Evolutionary conservation across 2,329 filamentous ascomycete species (phyloP).

Genomic region (Fusarium sp.): DNA sequence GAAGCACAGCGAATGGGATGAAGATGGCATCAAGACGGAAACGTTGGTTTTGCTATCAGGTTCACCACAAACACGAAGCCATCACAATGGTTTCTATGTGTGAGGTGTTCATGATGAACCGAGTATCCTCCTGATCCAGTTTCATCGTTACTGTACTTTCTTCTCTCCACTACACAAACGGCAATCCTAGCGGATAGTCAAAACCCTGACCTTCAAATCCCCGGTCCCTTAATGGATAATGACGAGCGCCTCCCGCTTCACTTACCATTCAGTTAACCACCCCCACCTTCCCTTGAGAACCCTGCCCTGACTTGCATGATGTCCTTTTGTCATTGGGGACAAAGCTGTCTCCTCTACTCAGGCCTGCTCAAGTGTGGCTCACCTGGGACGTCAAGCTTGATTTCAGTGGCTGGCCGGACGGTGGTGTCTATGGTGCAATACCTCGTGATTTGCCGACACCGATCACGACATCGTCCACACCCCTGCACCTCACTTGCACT

Average conservation of each 20-base stretch:
- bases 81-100: not conserved
- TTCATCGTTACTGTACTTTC: constrained; percentile 5
- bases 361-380: constrained; percentile 44
- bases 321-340: constrained; percentile 38
- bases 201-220: constrained; percentile 31
- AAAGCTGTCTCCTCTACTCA: constrained; percentile 42
- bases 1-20: not conserved
- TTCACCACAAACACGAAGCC: not conserved
- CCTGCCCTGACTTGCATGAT: constrained; percentile 37
- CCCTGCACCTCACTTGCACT: constrained; percentile 45
- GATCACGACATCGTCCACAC: constrained; percentile 48
- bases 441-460: constrained; percentile 64
- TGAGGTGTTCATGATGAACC: constrained; percentile 1
- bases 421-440: constrained; percentile 71
- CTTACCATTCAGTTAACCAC: constrained; percentile 17
- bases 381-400: constrained; percentile 33
- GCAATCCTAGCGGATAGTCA: constrained; percentile 43
- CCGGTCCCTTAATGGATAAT: constrained; percentile 23
- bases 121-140: constrained; percentile 10
- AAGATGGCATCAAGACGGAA: not conserved
- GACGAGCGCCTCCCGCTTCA: constrained; percentile 32
- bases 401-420: constrained; percentile 54
- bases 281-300: constrained; percentile 37
- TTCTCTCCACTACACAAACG: constrained; percentile 18
- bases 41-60: not conserved